phyloP scores from a whole-genome alignment of 2,329 filamentous ascomycete genomes.

The Myriosclerotinia curreyana region DNA sequence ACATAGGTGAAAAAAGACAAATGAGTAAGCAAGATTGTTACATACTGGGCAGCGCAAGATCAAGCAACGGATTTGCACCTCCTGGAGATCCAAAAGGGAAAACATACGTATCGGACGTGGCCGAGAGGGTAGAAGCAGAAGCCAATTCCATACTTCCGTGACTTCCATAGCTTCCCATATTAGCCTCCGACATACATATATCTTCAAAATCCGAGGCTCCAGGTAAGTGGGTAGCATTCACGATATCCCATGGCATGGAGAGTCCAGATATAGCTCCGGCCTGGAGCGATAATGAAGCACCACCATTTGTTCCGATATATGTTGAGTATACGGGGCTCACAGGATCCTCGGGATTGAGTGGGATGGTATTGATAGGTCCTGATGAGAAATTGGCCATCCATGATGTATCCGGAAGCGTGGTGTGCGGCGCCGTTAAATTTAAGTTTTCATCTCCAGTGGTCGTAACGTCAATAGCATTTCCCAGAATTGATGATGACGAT shows the following conservation, averaged over 20 bases:
- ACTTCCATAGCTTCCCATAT: slow-evolving; percentile 28
- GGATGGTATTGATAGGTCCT: not conserved
- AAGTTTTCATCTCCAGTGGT: not conserved
- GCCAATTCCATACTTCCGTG: slow-evolving; percentile 32
- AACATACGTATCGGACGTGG: slow-evolving; percentile 31
- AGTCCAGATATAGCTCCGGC: slow-evolving; percentile 22
- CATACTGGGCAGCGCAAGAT: slow-evolving; percentile 31
- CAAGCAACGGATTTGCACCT: slow-evolving; percentile 23
- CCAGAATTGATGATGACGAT: slow-evolving; percentile 14
- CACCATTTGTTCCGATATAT: slow-evolving; percentile 13
- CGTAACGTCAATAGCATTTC: not conserved
- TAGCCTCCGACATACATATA: slow-evolving; percentile 26
- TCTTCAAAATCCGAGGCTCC: slow-evolving; percentile 28
- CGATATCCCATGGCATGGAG: slow-evolving; percentile 27
- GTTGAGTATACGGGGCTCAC: slow-evolving; percentile 1
- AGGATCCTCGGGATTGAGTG: slow-evolving; percentile 14
- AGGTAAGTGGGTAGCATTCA: slow-evolving; percentile 21
- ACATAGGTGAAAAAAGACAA: not conserved
- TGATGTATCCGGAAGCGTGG: slow-evolving; percentile 1
- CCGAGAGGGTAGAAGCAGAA: slow-evolving; percentile 29
- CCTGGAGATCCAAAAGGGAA: slow-evolving; percentile 28
- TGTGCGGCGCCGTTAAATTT: slow-evolving; percentile 15
- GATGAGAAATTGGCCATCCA: slow-evolving; percentile 12
- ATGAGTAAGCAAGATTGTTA: slow-evolving; percentile 11
- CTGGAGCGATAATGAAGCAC: slow-evolving; percentile 20